Conservation (phyloP, 1,139 yeast species). For the Wickerhamiella pararugosa region DNA sequence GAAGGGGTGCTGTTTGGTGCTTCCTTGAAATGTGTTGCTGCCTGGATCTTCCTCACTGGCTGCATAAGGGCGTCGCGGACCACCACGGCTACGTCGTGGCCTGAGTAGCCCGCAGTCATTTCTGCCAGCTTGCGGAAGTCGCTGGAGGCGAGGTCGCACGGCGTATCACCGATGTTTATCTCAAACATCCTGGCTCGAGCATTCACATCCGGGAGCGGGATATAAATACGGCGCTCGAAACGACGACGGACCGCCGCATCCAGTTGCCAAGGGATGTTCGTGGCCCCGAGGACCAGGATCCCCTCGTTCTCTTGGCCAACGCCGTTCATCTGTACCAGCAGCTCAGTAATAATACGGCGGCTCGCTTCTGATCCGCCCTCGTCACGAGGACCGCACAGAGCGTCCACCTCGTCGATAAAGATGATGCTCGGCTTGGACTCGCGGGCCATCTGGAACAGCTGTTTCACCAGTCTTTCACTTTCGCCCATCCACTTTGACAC, state of each 20-base stretch:
- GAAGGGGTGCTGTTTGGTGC: slow-evolving; percentile 23
- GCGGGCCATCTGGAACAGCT: slow-evolving; percentile 72
- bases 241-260: slow-evolving; percentile 97
- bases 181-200: slow-evolving; percentile 92
- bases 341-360: slow-evolving; percentile 88
- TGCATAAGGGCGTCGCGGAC: slow-evolving; percentile 97
- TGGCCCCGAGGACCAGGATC: slow-evolving; percentile 90
- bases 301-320: slow-evolving; percentile 93
- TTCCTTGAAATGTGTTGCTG: slow-evolving; percentile 83
- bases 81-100: slow-evolving; percentile 92
- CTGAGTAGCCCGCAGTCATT: slow-evolving; percentile 95
- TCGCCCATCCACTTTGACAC: slow-evolving; percentile 85
- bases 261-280: slow-evolving; percentile 97
- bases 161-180: slow-evolving; percentile 79
- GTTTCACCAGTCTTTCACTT: slow-evolving; percentile 83
- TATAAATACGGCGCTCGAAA: slow-evolving; percentile 87
- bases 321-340: slow-evolving; percentile 96
- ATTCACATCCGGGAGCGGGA: slow-evolving; percentile 82
- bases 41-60: slow-evolving; percentile 89
- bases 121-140: slow-evolving; percentile 73
- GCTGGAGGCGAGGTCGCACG: slow-evolving; percentile 57
- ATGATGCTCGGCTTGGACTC: slow-evolving; percentile 86
- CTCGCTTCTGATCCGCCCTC: slow-evolving; percentile 97
- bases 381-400: slow-evolving; percentile 94
- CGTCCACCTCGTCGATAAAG: slow-evolving; percentile 94